Evolutionary conservation across 352 stramenopile species (phyloP), one percentile per base, ranked within the genome.

Genomic region (Phytopythium oedochilum): DNA sequence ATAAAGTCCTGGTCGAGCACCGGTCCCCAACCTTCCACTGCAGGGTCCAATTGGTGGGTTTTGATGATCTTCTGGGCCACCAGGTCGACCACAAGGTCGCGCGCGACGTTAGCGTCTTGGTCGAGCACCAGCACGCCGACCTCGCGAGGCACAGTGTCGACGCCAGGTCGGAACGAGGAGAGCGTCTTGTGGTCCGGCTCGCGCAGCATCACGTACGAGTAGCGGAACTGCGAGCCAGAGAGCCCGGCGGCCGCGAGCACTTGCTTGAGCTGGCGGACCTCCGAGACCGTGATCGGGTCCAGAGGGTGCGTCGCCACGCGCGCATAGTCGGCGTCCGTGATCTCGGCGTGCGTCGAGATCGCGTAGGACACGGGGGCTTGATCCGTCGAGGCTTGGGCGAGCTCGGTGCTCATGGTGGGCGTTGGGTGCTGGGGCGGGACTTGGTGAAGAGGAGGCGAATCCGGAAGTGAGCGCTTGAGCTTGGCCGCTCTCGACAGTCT

Each of bases 141-240:
- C 45, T 82, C 71, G 4, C 71, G 71, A 23, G 43, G 20, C 9
- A 69, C 69, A 26, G 78, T 66, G 34, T 57, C 31, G 15, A 76
- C 58, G 14, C 69, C 63, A 5, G 36, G 18, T 26, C 60, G 50
- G 47, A 78, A 82, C 36, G 68, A 64, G 47, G 57, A 38, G 39
- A 82, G 52, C 26, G 69, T 82, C 26, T 57, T 39, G 59, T 82
- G 66, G 46, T 82, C 66, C 2, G 71, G 71, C 50, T 78, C 71
- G 46, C 71, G 74, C 56, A 82, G 54, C 69, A 82, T 71, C 44
- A 82, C 71, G 54, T 82, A 82, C 35, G 69, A 74, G 55, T 73
- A 82, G 47, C 71, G 71, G 5, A 78, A 25, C n/a, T 68, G 49
- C 9, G 61, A 39, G 15, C 69, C 60, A 15, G 48, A 57, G 63